A percentile compares a stretch with the other conserved stretches of the same genome.
Conservation (phyloP, 2,329 filamentous ascomycete genomes). For the Epichloe baconii region DNA sequence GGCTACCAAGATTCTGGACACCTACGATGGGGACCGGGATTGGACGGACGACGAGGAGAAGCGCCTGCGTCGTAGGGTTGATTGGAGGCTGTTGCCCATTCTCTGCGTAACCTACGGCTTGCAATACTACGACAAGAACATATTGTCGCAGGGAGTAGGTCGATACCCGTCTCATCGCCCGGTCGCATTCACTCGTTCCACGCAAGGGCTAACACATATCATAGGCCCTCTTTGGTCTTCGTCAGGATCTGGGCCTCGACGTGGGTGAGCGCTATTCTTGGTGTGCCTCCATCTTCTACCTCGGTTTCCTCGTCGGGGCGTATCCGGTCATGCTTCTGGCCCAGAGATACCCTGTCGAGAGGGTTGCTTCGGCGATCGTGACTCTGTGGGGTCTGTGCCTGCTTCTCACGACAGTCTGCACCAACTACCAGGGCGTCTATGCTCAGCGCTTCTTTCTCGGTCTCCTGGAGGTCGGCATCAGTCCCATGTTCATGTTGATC, state of each 20-base stretch:
- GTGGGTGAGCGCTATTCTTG: slow-evolving; percentile 4
- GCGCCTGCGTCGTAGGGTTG: background rate
- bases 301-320: slow-evolving; percentile 28
- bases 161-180: background rate
- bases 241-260: slow-evolving; percentile 3
- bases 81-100: slow-evolving; percentile 22
- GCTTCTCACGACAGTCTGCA: slow-evolving; percentile 23
- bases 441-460: slow-evolving; percentile 29
- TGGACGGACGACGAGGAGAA: background rate
- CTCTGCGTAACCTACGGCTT: slow-evolving; percentile 7
- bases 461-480: slow-evolving; percentile 26
- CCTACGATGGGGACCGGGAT: background rate
- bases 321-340: slow-evolving; percentile 19
- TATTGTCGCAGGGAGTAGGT: slow-evolving; percentile 6
- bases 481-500: slow-evolving; percentile 10
- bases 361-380: slow-evolving; percentile 14
- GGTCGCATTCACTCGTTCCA: background rate
- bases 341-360: slow-evolving; percentile 17
- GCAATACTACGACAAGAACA: slow-evolving; percentile 8
- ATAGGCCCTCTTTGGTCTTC: slow-evolving; percentile 4
- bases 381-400: slow-evolving; percentile 20
- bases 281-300: slow-evolving; percentile 30
- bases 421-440: slow-evolving; percentile 25
- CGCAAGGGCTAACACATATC: background rate
- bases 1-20: background rate